Conservation (phyloP, 208 protist genomes). For the Vickermania spadyakhi region DNA sequence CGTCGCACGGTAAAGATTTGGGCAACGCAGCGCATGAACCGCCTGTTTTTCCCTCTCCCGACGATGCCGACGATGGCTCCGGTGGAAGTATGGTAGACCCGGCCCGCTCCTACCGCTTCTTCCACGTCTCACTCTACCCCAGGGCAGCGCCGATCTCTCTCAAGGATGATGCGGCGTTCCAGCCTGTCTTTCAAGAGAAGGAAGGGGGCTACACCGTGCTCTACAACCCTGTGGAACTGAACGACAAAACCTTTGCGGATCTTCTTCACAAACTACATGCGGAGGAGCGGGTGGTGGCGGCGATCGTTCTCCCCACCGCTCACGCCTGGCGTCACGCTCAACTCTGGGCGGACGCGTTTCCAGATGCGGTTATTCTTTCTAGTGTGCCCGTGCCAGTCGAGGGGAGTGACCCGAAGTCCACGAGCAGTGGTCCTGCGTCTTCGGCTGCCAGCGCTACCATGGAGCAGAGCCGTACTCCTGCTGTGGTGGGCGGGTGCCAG, state of each 20-base stretch:
- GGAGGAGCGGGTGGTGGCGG: constrained; percentile 56
- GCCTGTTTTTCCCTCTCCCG: neutral
- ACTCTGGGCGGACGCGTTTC: constrained; percentile 71
- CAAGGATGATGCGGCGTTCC: neutral
- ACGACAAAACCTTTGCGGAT: constrained; percentile 42
- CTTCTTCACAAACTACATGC: constrained; percentile 40
- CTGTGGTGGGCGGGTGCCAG: constrained; percentile 27
- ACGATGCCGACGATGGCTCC: neutral
- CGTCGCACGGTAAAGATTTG: neutral
- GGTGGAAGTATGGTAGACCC: neutral
- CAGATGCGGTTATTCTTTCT: constrained; percentile 53
- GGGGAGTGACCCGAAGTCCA: neutral
- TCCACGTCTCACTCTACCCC: constrained; percentile 2
- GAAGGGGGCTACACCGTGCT: constrained; percentile 61
- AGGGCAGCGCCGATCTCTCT: neutral
- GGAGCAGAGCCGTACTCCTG: neutral
- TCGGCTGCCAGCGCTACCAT: neutral
- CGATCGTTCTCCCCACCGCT: constrained; percentile 70
- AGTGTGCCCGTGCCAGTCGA: constrained; percentile 13
- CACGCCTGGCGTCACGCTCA: constrained; percentile 52
- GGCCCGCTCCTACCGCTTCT: neutral
- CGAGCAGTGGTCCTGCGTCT: neutral
- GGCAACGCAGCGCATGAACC: neutral
- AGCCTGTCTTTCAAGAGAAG: constrained; percentile 17
- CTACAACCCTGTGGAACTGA: constrained; percentile 76